Percentiles rank a stretch among this genome's conserved stretches.
phyloP scores from a whole-genome alignment of 2,329 filamentous ascomycete species.

The Cordyceps pruinosa region DNA sequence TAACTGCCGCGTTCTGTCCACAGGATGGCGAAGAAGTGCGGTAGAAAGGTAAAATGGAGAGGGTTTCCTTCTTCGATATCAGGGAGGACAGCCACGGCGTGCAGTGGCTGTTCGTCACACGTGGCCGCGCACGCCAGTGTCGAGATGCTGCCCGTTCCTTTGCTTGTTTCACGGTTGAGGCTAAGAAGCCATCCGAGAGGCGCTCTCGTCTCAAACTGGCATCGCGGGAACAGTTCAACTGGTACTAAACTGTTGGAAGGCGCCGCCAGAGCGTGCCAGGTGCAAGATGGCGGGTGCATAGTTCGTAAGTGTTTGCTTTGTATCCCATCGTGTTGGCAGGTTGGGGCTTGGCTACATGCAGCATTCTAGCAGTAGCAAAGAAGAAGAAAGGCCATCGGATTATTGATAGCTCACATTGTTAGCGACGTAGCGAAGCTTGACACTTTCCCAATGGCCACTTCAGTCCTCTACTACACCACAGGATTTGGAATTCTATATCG shows the following conservation, averaged over 20 bases:
- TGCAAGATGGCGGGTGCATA: background rate
- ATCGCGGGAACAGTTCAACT: background rate
- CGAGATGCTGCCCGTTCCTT: background rate
- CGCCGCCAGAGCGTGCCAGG: background rate
- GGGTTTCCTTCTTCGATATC: background rate
- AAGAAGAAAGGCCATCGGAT: background rate
- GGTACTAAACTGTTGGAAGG: background rate
- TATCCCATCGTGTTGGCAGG: background rate
- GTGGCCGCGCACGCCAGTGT: background rate
- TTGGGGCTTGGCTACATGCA: too few relatives aligned
- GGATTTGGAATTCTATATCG: background rate
- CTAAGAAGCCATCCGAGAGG: background rate
- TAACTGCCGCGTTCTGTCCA: too few relatives aligned
- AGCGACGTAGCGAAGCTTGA: background rate
- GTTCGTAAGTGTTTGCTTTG: background rate
- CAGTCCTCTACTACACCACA: background rate
- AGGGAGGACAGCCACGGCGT: background rate
- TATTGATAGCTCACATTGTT: background rate
- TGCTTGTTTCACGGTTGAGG: background rate
- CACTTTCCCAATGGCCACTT: background rate
- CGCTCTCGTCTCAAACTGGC: background rate
- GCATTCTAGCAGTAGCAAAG: too few relatives aligned
- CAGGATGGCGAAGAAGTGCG: too few relatives aligned
- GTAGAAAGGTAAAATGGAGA: background rate
- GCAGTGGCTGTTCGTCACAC: conserved; percentile 8